Evolutionary conservation across 805 yeast species (phyloP).

Genomic region (Kodamaea laetipori): DNA sequence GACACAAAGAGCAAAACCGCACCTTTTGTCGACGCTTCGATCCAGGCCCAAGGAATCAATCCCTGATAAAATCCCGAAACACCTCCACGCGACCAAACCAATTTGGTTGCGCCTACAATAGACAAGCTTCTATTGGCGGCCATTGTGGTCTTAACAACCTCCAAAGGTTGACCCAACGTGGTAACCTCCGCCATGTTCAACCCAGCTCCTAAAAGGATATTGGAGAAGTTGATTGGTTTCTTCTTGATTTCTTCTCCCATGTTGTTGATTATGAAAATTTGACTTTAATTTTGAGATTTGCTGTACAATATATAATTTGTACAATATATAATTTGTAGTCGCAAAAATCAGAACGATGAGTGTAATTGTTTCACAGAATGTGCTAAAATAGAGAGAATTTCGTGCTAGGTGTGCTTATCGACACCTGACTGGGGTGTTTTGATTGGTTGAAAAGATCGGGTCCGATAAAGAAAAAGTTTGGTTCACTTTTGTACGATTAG

Average conservation of each 20-base stretch:
- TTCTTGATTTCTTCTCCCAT: constrained; percentile 51
- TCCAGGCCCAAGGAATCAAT: constrained; percentile 99
- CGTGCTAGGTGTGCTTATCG: too few species aligned
- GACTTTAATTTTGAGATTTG: constrained; percentile 1
- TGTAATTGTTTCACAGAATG: too few species aligned
- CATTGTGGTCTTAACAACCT: constrained; percentile 96
- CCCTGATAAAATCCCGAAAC: constrained; percentile 93
- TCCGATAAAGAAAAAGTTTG: too few species aligned
- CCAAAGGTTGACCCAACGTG: constrained; percentile 94
- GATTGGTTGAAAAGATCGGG: too few species aligned
- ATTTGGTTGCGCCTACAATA: constrained; percentile 64
- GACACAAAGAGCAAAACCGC: constrained; percentile 92
- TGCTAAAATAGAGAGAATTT: too few species aligned
- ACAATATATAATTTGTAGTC: too few species aligned
- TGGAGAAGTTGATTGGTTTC: constrained; percentile 86
- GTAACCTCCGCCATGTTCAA: constrained; percentile 90
- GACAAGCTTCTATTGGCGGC: constrained; percentile 87
- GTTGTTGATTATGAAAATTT: background rate
- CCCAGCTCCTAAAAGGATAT: constrained; percentile 92
- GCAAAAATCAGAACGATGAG: too few species aligned
- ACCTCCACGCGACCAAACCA: constrained; percentile 95
- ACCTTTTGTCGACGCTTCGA: constrained; percentile 98
- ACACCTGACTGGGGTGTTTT: too few species aligned
- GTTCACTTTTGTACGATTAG: too few species aligned
- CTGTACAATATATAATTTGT: constrained; percentile 1